Conservation (phyloP, 768 basidiomycete species). For the Suillus cothurnatus region DNA sequence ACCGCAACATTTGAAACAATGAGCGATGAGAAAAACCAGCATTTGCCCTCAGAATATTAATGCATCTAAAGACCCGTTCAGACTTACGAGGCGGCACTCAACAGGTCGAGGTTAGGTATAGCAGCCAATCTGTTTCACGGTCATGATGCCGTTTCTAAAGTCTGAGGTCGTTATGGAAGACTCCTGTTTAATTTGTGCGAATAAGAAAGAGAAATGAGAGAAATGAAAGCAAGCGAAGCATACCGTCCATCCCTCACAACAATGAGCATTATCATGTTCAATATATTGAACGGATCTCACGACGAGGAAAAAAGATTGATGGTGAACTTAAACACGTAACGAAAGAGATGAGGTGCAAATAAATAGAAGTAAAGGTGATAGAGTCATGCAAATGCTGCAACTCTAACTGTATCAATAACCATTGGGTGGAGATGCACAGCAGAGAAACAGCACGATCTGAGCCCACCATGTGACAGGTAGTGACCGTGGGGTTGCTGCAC, state of each 20-base stretch:
- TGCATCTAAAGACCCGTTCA: constrained; percentile 9
- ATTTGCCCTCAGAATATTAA: constrained; percentile 8
- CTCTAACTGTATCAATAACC: background rate
- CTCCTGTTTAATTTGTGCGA: background rate
- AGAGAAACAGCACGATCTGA: background rate
- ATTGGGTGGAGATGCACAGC: background rate
- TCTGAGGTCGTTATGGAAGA: constrained; percentile 13
- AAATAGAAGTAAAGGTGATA: background rate
- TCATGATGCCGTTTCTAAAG: constrained; percentile 21
- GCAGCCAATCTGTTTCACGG: constrained; percentile 57
- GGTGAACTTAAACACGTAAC: background rate
- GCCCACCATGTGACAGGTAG: background rate
- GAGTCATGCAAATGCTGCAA: background rate
- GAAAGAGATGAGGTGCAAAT: background rate
- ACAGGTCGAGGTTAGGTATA: constrained; percentile 77
- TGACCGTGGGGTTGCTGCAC: background rate
- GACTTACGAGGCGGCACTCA: constrained; percentile 33
- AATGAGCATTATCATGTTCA: background rate
- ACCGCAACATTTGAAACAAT: constrained; percentile 85
- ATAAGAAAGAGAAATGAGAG: no score
- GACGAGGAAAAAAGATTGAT: background rate
- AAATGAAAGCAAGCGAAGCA: no score
- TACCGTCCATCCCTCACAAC: no score
- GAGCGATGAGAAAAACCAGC: constrained; percentile 47
- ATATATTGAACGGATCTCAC: background rate